Base-by-base conservation (phyloP, 2,329 filamentous ascomycete genomes). In the Pezicula neosporulosa region DNA sequence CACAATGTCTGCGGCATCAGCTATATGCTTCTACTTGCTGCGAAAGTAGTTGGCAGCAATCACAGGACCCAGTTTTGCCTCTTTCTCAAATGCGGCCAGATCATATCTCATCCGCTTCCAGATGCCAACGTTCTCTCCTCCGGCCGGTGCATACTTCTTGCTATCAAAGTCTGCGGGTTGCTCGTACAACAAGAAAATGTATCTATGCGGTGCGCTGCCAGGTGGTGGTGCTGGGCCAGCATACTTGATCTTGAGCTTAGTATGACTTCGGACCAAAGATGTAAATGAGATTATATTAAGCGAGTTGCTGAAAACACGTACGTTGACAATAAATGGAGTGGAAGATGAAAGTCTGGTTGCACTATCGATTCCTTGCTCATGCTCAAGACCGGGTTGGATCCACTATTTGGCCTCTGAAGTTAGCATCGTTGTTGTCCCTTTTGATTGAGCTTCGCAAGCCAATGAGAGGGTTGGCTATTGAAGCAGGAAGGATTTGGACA, bases 151-250 rank as follows among this genome's bases (percentile, higher is more conserved):
- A 53, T 67, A 63, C 24, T 56, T 62, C 41, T 54, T 58, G 6
- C 49, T 53, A 16, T 70, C 63, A 42, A 77, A 72, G 2, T 58
- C 65, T 18, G 51, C 62, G 0, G 75, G 75, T 61, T 78, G 72
- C 55, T 77, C 70, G 55, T 73, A 78, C 21, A 78, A 58, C 53
- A 77, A 67, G 56, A 77, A 78, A 12, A 70, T 50, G 56, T 79
- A 79, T 2, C 76, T 72, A 60, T 79, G 76, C 16, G 76, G 73
- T 8, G 66, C 56, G 51, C 72, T 74, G 7, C 63, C 57, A 1
- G 70, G 71, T 15, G 75, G 76, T 16, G 76, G 75, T 4, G 64
- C 69, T 3, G 77, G 75, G 0, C 68, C 70, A 47, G 74, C 68
- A 55, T 73, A 79, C 30, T 33, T 33, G 30, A 7, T 33, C 12